Percentiles rank a stretch among this genome's conserved stretches.
Conservation (phyloP, 1,284 basidiomycete genomes). For the Ustilago nuda region DNA sequence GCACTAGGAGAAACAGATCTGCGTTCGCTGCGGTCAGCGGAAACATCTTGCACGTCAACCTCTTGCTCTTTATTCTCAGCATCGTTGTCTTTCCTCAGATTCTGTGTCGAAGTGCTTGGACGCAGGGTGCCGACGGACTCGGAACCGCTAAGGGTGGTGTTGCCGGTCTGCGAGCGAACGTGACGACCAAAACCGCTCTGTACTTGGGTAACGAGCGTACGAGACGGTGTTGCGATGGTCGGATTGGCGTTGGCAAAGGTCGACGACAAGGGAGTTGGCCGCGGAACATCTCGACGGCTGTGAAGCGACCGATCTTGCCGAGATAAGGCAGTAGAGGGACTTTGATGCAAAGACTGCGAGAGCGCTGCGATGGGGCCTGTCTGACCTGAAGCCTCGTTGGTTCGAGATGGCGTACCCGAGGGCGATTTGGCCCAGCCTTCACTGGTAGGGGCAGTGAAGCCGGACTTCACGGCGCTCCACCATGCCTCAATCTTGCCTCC, state of each 20-base stretch:
- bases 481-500: slow-evolving; percentile 65
- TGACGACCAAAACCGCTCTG: slow-evolving; percentile 51
- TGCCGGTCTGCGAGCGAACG: slow-evolving; percentile 42
- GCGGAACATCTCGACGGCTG: slow-evolving; percentile 28
- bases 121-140: slow-evolving; percentile 57
- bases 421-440: slow-evolving; percentile 35
- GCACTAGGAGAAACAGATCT: slow-evolving; percentile 31
- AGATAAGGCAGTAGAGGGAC: slow-evolving; percentile 12
- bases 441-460: slow-evolving; percentile 46
- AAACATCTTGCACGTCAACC: slow-evolving; percentile 2
- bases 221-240: slow-evolving; percentile 28
- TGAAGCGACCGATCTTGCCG: slow-evolving; percentile 18
- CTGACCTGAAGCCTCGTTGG: slow-evolving; percentile 13
- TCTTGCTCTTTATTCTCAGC: slow-evolving; percentile 2
- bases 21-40: slow-evolving; percentile 29
- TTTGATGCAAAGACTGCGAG: slow-evolving; percentile 40
- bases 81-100: slow-evolving; percentile 29
- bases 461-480: slow-evolving; percentile 67
- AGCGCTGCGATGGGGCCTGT: slow-evolving; percentile 33
- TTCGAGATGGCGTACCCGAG: slow-evolving; percentile 18
- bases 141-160: slow-evolving; percentile 30
- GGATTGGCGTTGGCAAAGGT: slow-evolving; percentile 14
- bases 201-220: slow-evolving; percentile 42
- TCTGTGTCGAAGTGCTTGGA: slow-evolving; percentile 54
- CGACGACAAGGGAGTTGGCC: slow-evolving; percentile 20